phyloP scores from a whole-genome alignment of 2,329 filamentous ascomycete genomes.

The Cladophialophora bantiana region DNA sequence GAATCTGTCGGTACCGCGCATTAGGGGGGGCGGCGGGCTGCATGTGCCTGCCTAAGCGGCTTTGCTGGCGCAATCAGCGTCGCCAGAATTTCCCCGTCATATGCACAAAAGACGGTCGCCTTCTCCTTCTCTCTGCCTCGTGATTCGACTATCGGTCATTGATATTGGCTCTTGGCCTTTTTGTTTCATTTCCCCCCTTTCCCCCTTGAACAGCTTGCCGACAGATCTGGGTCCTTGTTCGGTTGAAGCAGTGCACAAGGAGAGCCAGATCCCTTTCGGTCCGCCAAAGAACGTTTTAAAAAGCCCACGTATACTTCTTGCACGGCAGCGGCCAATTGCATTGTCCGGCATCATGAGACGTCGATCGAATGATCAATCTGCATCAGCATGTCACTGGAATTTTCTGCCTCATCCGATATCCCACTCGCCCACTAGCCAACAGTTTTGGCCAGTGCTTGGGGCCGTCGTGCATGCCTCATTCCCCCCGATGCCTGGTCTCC shows the following conservation, averaged over 20 bases:
- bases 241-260: neutral
- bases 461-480: constrained; percentile 9
- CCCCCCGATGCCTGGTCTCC: constrained; percentile 9
- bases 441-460: neutral
- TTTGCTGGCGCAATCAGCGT: constrained; percentile 33
- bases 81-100: constrained; percentile 9
- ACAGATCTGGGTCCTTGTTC: constrained; percentile 1
- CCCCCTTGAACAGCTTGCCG: constrained; percentile 1
- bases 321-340: constrained; percentile 13
- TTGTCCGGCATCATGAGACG: constrained; percentile 3
- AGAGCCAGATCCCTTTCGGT: neutral
- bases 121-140: constrained; percentile 5
- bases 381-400: constrained; percentile 13
- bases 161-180: neutral
- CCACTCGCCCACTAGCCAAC: neutral
- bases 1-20: constrained; percentile 4
- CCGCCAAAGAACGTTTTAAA: constrained; percentile 2
- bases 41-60: constrained; percentile 36
- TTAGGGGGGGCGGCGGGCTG: constrained; percentile 18
- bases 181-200: neutral
- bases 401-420: constrained; percentile 20
- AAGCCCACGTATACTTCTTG: neutral
- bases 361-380: constrained; percentile 7
- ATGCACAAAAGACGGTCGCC: constrained; percentile 4
- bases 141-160: constrained; percentile 13